A percentile compares a stretch with the other conserved stretches of the same genome.
Evolutionary conservation across 139 green algal species (phyloP).

Genomic region (Penium margaritaceum): DNA sequence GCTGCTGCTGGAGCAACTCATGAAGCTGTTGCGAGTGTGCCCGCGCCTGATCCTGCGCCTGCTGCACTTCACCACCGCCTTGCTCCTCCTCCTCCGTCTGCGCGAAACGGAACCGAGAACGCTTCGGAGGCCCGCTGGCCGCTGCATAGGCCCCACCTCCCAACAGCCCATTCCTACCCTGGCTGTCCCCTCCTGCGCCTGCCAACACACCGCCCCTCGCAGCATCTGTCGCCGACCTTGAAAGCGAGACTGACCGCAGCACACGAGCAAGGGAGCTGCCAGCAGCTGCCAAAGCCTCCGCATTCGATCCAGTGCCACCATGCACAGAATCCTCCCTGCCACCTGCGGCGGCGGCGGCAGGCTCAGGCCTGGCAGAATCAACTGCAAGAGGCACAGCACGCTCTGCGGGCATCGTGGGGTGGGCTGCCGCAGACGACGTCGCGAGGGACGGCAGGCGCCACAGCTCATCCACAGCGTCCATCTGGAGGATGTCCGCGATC

Average conservation of each 20-base stretch:
- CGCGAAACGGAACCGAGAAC: not conserved
- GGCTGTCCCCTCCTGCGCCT: not conserved
- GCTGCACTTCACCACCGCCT: too few species aligned
- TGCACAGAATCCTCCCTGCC: not conserved
- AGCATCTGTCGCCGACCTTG: not conserved
- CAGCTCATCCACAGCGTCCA: not conserved
- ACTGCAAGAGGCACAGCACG: not conserved
- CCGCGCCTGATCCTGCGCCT: too few species aligned
- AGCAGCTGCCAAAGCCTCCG: not conserved
- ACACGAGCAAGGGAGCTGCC: too few species aligned
- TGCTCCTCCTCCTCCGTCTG: not conserved
- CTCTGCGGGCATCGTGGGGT: not conserved
- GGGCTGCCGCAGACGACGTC: not conserved
- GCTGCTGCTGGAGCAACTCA: too few species aligned
- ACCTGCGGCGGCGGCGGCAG: not conserved
- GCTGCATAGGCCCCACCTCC: too few species aligned
- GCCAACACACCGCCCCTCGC: not conserved
- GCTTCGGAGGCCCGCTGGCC: not conserved
- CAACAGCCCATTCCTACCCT: too few species aligned
- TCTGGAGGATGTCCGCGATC: not conserved
- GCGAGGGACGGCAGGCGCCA: not conserved
- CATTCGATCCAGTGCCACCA: not conserved
- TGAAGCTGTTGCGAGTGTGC: too few species aligned
- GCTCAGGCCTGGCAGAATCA: not conserved
- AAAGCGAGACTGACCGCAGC: too few species aligned